Evolutionary conservation across 2,329 filamentous ascomycete genomes (phyloP).

Genomic region (Botryotinia calthae): DNA sequence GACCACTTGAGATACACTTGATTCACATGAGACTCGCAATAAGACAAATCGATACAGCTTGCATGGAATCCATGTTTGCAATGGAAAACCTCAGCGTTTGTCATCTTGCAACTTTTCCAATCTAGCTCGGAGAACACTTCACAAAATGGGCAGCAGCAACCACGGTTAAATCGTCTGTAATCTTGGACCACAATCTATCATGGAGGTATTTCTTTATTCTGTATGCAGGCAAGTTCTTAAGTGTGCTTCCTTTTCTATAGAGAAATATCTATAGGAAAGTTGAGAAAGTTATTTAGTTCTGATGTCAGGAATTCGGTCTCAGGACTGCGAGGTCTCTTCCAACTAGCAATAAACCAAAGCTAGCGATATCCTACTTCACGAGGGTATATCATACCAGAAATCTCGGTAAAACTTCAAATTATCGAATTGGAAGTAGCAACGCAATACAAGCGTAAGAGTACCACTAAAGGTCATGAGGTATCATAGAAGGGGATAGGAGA

Average conservation of each 20-base stretch:
- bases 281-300: neutral
- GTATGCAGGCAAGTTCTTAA: too few relatives aligned
- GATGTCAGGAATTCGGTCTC: neutral
- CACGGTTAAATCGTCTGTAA: too few relatives aligned
- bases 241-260: neutral
- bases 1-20: neutral
- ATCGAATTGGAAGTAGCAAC: neutral
- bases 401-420: neutral
- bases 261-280: neutral
- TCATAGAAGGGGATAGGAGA: neutral
- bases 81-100: neutral
- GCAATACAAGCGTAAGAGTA: too few relatives aligned
- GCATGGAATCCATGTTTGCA: neutral
- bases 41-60: neutral
- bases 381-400: neutral
- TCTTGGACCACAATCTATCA: too few relatives aligned
- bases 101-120: neutral
- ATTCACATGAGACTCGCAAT: neutral
- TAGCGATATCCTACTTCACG: neutral
- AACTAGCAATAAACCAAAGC: neutral
- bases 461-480: too few relatives aligned
- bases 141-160: neutral
- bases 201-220: neutral
- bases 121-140: rapidly evolving
- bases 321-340: neutral